phyloP scores from a whole-genome alignment of 148 eudicot genomes.

The Drosera capensis region DNA sequence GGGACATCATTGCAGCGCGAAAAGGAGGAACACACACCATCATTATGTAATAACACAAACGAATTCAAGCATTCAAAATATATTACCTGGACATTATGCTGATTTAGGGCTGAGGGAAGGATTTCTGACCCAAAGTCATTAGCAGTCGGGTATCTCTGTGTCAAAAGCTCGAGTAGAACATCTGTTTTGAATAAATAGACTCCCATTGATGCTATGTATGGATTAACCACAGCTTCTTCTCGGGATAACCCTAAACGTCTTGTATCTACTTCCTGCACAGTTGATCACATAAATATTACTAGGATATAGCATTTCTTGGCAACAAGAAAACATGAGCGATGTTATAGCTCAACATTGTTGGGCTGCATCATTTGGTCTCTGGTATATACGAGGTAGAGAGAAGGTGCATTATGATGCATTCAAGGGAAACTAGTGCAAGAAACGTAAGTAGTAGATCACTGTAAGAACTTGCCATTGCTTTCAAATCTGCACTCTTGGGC shows the following conservation, averaged over 20 bases:
- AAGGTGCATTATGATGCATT: not conserved
- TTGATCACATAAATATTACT: not conserved
- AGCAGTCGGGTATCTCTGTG: constrained; percentile 46
- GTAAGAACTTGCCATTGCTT: constrained; percentile 38
- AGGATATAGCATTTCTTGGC: not conserved
- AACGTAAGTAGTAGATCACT: too few relatives aligned
- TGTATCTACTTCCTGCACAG: constrained; percentile 83
- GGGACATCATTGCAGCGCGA: not conserved
- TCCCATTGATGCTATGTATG: constrained; percentile 98
- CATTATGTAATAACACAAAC: not conserved
- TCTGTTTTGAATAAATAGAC: constrained; percentile 75
- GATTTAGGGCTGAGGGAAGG: constrained; percentile 57
- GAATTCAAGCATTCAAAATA: not conserved
- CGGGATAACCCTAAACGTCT: constrained; percentile 59
- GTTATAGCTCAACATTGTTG: not conserved
- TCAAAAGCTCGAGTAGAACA: constrained; percentile 55
- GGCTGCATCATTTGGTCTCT: too few relatives aligned
- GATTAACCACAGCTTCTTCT: constrained; percentile 43
- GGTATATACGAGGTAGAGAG: not conserved
- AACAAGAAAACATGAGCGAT: not conserved
- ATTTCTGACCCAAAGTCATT: constrained; percentile 96
- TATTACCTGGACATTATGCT: constrained; percentile 59
- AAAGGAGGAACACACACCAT: not conserved
- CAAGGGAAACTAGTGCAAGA: too few relatives aligned
- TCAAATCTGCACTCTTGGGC: constrained; percentile 41